A percentile compares a stretch with the other conserved stretches of the same genome.
Conservation (phyloP, 2,329 filamentous ascomycete genomes). For the Aaosphaeria pasadenensis region DNA sequence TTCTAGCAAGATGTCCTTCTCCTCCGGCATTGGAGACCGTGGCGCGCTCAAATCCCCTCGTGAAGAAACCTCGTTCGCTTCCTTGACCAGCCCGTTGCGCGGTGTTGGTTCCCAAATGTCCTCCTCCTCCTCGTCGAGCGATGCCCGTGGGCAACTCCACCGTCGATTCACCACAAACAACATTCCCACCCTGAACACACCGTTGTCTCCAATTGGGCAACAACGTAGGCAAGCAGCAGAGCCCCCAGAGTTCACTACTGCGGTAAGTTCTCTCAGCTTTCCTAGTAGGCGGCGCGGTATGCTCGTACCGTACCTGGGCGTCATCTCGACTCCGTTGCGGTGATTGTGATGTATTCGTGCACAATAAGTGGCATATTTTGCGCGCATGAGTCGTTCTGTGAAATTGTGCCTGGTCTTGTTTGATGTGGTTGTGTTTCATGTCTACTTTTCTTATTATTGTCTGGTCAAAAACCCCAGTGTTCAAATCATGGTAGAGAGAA, state of each 20-base stretch:
- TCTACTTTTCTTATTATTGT: too few species aligned
- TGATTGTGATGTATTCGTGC: background rate
- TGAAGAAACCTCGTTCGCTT: constrained; percentile 72
- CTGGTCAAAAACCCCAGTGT: too few species aligned
- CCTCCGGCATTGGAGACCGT: constrained; percentile 59
- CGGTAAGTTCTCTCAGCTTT: constrained; percentile 43
- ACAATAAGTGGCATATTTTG: too few species aligned
- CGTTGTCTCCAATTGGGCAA: constrained; percentile 59
- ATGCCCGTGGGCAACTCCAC: constrained; percentile 75
- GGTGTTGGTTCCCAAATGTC: constrained; percentile 62
- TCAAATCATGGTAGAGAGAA: too few species aligned
- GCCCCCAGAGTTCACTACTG: constrained; percentile 52
- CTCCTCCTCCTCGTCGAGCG: constrained; percentile 53
- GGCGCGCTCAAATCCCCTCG: constrained; percentile 77
- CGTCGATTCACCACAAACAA: constrained; percentile 89
- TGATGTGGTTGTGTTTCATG: too few species aligned
- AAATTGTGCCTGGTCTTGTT: too few species aligned
- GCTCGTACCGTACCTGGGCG: background rate
- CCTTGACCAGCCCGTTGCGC: constrained; percentile 68
- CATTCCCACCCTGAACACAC: constrained; percentile 74
- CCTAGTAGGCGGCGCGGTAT: constrained; percentile 1
- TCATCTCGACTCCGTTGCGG: background rate
- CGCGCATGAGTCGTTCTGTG: too few species aligned
- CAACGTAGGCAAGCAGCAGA: constrained; percentile 54
- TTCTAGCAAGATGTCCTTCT: constrained; percentile 60